Evolutionary conservation across 257 asterid genomes (phyloP), one percentile per base, ranked within the genome.

Genomic region (Primulina tabacum): DNA sequence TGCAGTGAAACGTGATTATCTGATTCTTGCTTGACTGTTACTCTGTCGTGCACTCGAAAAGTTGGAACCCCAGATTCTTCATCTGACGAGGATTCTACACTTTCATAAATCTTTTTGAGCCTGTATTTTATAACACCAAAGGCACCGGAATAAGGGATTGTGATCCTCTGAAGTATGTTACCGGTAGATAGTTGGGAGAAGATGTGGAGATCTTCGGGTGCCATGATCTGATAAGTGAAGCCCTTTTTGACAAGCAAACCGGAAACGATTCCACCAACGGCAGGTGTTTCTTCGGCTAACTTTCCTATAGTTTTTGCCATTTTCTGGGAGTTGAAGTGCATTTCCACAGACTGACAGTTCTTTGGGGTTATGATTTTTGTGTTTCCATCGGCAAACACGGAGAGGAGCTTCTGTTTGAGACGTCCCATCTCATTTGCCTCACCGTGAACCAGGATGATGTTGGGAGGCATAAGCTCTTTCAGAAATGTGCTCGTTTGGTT

Each of bases 181-280:
- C 96, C 97, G 2, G 99, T 94, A 32, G 97, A 94, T 17, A 89
- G 87, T 77, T 89, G 97, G 52, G 99, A 91, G 79, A 86, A 94
- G 76, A 91, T 79, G 35, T 88, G 97, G 70, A 94, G 93, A 84
- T 94, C 97, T 76, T 89, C 97, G 0, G 97, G 95, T 33, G 95
- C 93, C 97, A 94, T 86, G 71, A 94, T 85, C 84, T 94, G 99
- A 81, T 94, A 94, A 2, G 99, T 88, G 85, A 94, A 94, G 20
- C 97, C 99, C 73, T 90, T 94, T 79, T 94, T 94, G 9, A 91
- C 95, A 62, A 89, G 97, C 77, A 94, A 85, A 26, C 97, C 99
- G 30, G 95, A 86, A 34, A 94, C 95, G 18, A 80, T 75, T 78
- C 83, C 96, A 5, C 97, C 97, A 71, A 76, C 90, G 69, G 73